phyloP scores from a whole-genome alignment of 2,329 filamentous ascomycete genomes.

The Penicillium sp. region DNA sequence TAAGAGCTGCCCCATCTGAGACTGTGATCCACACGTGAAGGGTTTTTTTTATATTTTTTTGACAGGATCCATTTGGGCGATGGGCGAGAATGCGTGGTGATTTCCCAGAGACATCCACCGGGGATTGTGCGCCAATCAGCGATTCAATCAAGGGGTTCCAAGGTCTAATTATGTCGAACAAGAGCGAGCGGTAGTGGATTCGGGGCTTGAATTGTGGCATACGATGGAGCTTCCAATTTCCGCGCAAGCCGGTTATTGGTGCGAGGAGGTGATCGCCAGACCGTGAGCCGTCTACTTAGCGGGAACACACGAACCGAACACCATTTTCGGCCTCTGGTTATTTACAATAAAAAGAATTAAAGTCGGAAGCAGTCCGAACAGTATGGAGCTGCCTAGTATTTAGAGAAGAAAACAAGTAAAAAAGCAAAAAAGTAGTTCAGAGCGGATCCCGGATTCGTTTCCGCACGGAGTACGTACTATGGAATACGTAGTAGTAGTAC shows the following conservation, averaged over 20 bases:
- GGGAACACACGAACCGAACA: constrained; percentile 17
- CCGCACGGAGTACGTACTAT: not conserved
- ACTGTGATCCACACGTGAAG: constrained; percentile 12
- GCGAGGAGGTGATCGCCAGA: constrained; percentile 22
- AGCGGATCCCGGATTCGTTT: constrained; percentile 1
- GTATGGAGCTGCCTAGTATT: not conserved
- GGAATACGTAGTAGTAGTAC: too few species aligned
- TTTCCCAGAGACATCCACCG: not conserved
- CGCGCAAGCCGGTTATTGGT: constrained; percentile 17
- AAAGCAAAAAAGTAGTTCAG: not conserved
- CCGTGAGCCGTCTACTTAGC: constrained; percentile 15
- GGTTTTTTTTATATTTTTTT: not conserved
- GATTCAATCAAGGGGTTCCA: not conserved
- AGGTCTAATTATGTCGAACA: not conserved
- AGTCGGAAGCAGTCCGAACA: not conserved
- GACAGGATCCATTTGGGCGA: constrained; percentile 8
- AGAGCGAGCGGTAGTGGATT: constrained; percentile 3
- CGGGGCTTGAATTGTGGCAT: constrained; percentile 11
- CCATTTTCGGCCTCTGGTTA: constrained; percentile 11
- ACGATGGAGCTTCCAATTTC: constrained; percentile 25
- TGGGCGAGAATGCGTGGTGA: constrained; percentile 1
- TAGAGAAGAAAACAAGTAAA: not conserved
- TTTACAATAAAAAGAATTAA: constrained; percentile 5
- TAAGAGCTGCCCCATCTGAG: constrained; percentile 4
- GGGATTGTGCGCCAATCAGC: not conserved